Evolutionary conservation across 768 basidiomycete genomes (phyloP).

Genomic region (Pulveroboletus sp.): DNA sequence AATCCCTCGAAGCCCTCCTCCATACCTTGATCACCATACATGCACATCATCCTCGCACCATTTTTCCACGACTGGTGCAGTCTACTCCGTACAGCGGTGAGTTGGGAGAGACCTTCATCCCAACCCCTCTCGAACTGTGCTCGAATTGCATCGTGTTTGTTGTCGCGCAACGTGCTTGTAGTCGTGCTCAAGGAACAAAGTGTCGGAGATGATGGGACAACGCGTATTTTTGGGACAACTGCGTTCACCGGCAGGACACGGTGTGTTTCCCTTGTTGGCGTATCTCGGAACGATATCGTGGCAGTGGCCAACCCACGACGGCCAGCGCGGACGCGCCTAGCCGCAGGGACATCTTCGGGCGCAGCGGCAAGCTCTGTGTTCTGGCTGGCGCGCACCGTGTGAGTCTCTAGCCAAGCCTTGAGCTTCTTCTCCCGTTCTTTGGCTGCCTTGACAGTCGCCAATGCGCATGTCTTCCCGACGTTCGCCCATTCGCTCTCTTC

Average conservation of each 20-base stretch:
- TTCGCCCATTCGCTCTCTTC: slow-evolving; percentile 56
- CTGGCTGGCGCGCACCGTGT: slow-evolving; percentile 5
- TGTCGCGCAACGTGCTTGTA: slow-evolving; percentile 25
- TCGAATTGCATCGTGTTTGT: slow-evolving; percentile 39
- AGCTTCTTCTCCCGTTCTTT: slow-evolving; percentile 65
- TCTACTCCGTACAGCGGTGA: slow-evolving; percentile 46
- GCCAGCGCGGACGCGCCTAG: slow-evolving; percentile 38
- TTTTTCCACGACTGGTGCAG: slow-evolving; percentile 45
- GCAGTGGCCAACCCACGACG: slow-evolving; percentile 63
- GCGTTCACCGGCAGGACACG: slow-evolving; percentile 4
- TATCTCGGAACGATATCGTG: slow-evolving; percentile 54
- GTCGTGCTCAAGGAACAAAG: slow-evolving; percentile 50
- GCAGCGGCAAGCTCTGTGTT: neutral
- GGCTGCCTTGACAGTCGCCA: slow-evolving; percentile 56
- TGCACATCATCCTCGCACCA: slow-evolving; percentile 42
- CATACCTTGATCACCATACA: slow-evolving; percentile 26
- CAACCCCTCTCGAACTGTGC: slow-evolving; percentile 59
- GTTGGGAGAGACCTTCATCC: slow-evolving; percentile 52
- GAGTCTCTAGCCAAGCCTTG: slow-evolving; percentile 45
- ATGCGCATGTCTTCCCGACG: slow-evolving; percentile 58
- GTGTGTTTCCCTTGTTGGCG: slow-evolving; percentile 16
- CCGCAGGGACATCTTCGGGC: neutral
- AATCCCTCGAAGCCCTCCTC: slow-evolving; percentile 35
- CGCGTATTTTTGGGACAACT: slow-evolving; percentile 42
- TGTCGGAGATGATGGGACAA: slow-evolving; percentile 52